Evolutionary conservation across 768 basidiomycete species (phyloP).

Genomic region (Coprinopsis marcescibilis): DNA sequence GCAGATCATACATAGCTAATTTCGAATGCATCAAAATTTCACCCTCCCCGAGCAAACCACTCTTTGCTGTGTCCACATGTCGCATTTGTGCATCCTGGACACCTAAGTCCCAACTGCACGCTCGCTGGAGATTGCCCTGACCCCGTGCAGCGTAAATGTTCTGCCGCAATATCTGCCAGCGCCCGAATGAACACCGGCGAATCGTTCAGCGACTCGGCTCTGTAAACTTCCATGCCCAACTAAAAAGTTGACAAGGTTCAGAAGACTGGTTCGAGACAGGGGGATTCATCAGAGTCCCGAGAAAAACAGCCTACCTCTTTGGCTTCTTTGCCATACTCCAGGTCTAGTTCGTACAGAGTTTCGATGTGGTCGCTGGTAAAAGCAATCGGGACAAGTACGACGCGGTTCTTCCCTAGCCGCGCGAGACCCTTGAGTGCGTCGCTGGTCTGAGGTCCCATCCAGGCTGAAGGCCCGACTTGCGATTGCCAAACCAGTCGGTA

Average conservation of each 20-base stretch:
- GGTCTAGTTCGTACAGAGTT: conserved; percentile 92
- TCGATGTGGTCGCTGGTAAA: conserved; percentile 99
- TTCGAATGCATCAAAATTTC: conserved; percentile 21
- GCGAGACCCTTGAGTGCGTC: conserved; percentile 87
- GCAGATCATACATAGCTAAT: conserved; percentile 7
- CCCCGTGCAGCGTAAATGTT: conserved; percentile 65
- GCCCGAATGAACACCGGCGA: conserved; percentile 95
- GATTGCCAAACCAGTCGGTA: conserved; percentile 97
- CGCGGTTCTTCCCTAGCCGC: conserved; percentile 68
- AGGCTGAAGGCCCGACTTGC: conserved; percentile 93
- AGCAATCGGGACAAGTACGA: conserved; percentile 88
- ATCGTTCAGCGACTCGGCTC: conserved; percentile 89
- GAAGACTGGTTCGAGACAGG: conserved; percentile 17
- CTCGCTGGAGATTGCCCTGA: conserved; percentile 62
- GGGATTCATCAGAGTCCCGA: conserved; percentile 20
- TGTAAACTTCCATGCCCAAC: conserved; percentile 87
- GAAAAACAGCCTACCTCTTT: conserved; percentile 51
- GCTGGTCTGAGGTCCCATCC: conserved; percentile 96
- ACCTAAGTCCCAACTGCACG: conserved; percentile 78
- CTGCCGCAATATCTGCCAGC: conserved; percentile 82
- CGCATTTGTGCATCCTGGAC: conserved; percentile 89
- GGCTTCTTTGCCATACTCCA: conserved; percentile 90
- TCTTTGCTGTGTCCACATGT: conserved; percentile 84
- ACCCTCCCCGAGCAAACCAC: conserved; percentile 82
- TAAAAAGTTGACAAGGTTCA: conserved; percentile 25